Percentiles rank a stretch among this genome's conserved stretches.
Evolutionary conservation across 495 filamentous ascomycete genomes (phyloP).

Genomic region (Aspergillus asperescens): DNA sequence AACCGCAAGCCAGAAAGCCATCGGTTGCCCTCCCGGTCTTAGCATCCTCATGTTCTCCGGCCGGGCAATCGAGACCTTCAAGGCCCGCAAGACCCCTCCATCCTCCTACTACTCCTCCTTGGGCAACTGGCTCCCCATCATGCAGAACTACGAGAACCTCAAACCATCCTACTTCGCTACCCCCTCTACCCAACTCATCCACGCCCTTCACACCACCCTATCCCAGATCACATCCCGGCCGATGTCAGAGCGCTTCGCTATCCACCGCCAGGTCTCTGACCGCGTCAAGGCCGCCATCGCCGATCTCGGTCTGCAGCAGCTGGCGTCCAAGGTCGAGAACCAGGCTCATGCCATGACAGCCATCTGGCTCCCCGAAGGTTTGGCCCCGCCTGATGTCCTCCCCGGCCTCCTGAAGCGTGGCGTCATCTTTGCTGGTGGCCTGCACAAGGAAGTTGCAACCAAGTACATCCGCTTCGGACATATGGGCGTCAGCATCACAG

Average conservation of each 20-base stretch:
- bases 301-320: constrained; percentile 77
- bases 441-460: constrained; percentile 79
- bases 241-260: constrained; percentile 71
- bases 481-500: constrained; percentile 87
- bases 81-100: constrained; percentile 71
- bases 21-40: constrained; percentile 89
- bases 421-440: constrained; percentile 87
- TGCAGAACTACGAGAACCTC: constrained; percentile 97
- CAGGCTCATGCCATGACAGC: constrained; percentile 98
- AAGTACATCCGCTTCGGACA: constrained; percentile 79
- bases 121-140: constrained; percentile 96
- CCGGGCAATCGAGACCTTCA: constrained; percentile 76
- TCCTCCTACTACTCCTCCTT: constrained; percentile 89
- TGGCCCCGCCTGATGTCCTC: constrained; percentile 73
- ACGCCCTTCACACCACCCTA: constrained; percentile 90
- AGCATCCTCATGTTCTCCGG: constrained; percentile 89
- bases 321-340: constrained; percentile 76
- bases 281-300: constrained; percentile 75
- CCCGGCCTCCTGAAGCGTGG: constrained; percentile 84
- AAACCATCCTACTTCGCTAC: constrained; percentile 98
- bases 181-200: constrained; percentile 88
- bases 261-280: constrained; percentile 69
- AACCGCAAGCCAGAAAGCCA: constrained; percentile 93
- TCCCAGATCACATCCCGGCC: constrained; percentile 75
- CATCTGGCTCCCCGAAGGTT: constrained; percentile 83